Evolutionary conservation across 345 rosid genomes (phyloP).

Genomic region (Draba incana): DNA sequence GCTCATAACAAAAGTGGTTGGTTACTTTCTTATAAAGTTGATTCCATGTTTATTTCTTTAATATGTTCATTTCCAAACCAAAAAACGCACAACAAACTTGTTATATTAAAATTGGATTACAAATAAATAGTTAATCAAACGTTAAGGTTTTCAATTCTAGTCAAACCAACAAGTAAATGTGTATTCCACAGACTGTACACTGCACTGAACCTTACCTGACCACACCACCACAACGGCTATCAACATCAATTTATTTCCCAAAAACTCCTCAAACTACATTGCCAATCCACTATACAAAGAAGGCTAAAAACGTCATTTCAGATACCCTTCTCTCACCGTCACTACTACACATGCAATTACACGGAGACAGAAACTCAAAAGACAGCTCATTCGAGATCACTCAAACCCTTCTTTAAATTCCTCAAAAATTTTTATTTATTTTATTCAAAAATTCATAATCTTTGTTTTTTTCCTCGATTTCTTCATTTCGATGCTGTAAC

Average conservation of each 20-base stretch:
- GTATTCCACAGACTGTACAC: constrained; percentile 2
- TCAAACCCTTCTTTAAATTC: constrained; percentile 15
- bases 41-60: neutral
- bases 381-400: constrained; percentile 42
- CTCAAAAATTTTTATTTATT: neutral
- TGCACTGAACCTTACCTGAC: constrained; percentile 26
- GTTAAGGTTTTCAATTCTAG: constrained; percentile 14
- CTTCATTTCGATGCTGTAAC: constrained; percentile 10
- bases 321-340: constrained; percentile 12
- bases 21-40: constrained; percentile 1
- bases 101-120: neutral
- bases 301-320: neutral
- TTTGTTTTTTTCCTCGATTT: constrained; percentile 13
- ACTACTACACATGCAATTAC: constrained; percentile 4
- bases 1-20: neutral
- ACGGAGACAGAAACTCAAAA: constrained; percentile 40
- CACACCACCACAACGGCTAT: constrained; percentile 15
- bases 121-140: neutral
- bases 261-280: constrained; percentile 9
- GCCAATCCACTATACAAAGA: too few relatives aligned
- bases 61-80: neutral
- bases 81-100: neutral
- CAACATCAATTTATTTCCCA: neutral
- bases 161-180: constrained; percentile 2
- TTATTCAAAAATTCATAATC: neutral